A percentile compares a stretch with the other conserved stretches of the same genome.
phyloP scores from a whole-genome alignment of 75 land plant genomes.

The Pinus albicaulis region DNA sequence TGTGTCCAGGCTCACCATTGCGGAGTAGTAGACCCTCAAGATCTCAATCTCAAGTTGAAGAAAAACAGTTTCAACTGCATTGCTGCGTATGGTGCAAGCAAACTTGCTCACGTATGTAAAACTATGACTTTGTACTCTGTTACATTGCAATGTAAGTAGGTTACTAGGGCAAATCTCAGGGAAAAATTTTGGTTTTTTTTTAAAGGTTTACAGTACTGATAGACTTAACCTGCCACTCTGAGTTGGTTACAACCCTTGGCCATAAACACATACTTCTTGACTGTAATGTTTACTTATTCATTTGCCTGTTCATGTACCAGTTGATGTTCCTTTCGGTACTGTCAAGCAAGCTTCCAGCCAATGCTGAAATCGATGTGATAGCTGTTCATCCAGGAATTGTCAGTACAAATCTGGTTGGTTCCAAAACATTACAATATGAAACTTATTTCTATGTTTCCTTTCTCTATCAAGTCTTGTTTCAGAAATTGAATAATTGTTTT shows the following conservation, averaged over 20 bases:
- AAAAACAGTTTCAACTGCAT: slow-evolving; percentile 10
- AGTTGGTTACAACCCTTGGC: too few relatives aligned
- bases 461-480: too few relatives aligned
- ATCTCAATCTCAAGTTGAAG: slow-evolving; percentile 10
- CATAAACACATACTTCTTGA: too few relatives aligned
- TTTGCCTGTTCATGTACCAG: background rate
- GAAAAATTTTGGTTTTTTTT: too few relatives aligned
- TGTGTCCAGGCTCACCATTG: slow-evolving; percentile 25
- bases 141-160: too few relatives aligned
- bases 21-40: slow-evolving; percentile 18
- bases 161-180: background rate
- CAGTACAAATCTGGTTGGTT: slow-evolving; percentile 21
- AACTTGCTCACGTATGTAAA: slow-evolving; percentile 27
- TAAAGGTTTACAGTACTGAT: background rate
- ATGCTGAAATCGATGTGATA: slow-evolving; percentile 9
- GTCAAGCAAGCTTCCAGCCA: slow-evolving; percentile 8
- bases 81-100: slow-evolving; percentile 24
- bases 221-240: background rate
- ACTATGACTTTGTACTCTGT: background rate
- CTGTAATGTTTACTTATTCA: too few relatives aligned
- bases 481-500: too few relatives aligned
- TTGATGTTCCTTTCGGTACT: slow-evolving; percentile 19
- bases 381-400: slow-evolving; percentile 36
- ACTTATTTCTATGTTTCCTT: too few relatives aligned
- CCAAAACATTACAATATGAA: too few relatives aligned